Evolutionary conservation across 495 filamentous ascomycete species (phyloP).

Genomic region (Penicillium chermesinum): DNA sequence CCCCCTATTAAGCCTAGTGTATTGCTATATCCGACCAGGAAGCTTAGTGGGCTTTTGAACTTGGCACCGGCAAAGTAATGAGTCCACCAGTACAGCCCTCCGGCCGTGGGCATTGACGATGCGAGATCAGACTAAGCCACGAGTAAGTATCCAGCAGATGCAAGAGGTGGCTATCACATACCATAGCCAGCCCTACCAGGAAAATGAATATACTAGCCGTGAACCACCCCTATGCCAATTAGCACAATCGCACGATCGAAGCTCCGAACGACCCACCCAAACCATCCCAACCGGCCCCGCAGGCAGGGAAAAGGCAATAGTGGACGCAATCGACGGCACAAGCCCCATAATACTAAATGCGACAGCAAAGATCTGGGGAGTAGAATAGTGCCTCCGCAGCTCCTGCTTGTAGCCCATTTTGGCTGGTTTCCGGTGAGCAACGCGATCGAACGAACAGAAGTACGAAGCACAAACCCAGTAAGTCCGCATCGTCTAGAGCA

Average conservation of each 20-base stretch:
- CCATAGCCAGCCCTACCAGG: constrained; percentile 62
- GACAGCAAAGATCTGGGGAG: constrained; percentile 62
- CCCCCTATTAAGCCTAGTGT: constrained; percentile 64
- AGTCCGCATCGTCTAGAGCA: constrained; percentile 9
- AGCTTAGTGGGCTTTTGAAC: constrained; percentile 56
- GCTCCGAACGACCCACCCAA: constrained; percentile 40
- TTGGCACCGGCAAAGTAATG: constrained; percentile 58
- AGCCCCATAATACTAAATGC: constrained; percentile 70
- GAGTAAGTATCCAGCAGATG: not conserved
- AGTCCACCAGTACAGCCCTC: constrained; percentile 68
- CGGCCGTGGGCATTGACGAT: constrained; percentile 63
- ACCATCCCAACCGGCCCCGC: constrained; percentile 65
- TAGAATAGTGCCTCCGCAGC: constrained; percentile 58
- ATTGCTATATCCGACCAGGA: constrained; percentile 67
- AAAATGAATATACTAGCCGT: constrained; percentile 60
- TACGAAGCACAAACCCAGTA: constrained; percentile 23
- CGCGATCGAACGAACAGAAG: not conserved
- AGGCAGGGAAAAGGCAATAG: constrained; percentile 59
- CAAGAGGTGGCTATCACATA: constrained; percentile 9
- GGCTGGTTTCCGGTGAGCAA: constrained; percentile 6
- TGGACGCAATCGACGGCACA: constrained; percentile 62
- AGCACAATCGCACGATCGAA: not conserved
- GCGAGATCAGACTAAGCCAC: constrained; percentile 54
- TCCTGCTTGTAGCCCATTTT: constrained; percentile 67
- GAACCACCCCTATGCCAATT: constrained; percentile 49